A percentile compares a stretch with the other conserved stretches of the same genome.
These are phyloP conservation scores for Boletus sp. DNA, from an alignment of 768 basidiomycete genomes.

Conservation along the genomic window DNA sequence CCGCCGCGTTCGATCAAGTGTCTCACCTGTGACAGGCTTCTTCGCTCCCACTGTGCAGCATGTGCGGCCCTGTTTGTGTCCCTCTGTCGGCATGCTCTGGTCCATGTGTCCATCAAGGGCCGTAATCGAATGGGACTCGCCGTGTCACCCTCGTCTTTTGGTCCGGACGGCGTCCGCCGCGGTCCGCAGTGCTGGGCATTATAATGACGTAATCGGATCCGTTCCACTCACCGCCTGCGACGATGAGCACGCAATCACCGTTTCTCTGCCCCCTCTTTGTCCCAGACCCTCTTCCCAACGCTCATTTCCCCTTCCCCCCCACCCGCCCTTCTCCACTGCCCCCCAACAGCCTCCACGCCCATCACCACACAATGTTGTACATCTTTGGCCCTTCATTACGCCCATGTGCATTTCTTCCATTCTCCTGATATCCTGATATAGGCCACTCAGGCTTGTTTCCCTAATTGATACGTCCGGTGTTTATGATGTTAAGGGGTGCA, in stretches of 20 bases:
- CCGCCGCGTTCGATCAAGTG: constrained; percentile 8
- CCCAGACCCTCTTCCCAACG: background rate
- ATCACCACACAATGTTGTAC: background rate
- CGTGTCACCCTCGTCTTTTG: constrained; percentile 9
- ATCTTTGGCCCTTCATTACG: too few species aligned
- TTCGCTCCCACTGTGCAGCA: constrained; percentile 15
- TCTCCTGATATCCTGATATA: too few species aligned
- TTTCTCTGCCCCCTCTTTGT: background rate
- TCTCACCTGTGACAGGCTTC: constrained; percentile 7
- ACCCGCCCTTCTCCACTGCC: background rate
- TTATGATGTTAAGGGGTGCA: too few species aligned
- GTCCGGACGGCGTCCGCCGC: constrained; percentile 24
- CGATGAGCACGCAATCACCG: constrained; percentile 18
- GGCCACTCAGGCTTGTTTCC: too few species aligned
- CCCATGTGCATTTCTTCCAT: too few species aligned
- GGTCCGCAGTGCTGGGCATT: constrained; percentile 6
- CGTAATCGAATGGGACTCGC: constrained; percentile 9
- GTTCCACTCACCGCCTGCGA: constrained; percentile 17
- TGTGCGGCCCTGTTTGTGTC: constrained; percentile 8
- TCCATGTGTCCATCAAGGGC: constrained; percentile 16
- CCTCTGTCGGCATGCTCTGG: constrained; percentile 9
- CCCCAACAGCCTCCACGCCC: background rate
- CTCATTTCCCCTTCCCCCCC: background rate
- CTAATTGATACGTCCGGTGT: too few species aligned
- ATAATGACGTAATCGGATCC: constrained; percentile 20